Percentiles rank a stretch among this genome's conserved stretches.
Conservation (phyloP, 495 filamentous ascomycete genomes). For the Thozetella sp. region DNA sequence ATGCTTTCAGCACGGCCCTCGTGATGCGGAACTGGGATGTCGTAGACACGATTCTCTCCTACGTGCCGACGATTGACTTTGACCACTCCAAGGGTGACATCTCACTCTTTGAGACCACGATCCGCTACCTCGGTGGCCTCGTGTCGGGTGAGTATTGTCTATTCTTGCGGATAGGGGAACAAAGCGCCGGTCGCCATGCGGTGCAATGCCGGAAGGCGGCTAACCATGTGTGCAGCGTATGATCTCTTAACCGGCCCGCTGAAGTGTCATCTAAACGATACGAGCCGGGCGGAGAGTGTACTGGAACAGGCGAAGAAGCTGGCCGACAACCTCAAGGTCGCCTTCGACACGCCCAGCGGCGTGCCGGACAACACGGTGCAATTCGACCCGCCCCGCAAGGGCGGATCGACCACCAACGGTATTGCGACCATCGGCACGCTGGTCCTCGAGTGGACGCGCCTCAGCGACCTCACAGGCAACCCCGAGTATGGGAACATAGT, state of each 20-base stretch:
- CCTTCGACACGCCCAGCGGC: slow-evolving; percentile 76
- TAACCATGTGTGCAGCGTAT: slow-evolving; percentile 52
- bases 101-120: slow-evolving; percentile 88
- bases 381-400: slow-evolving; percentile 53
- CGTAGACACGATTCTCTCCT: slow-evolving; percentile 69
- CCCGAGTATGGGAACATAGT: slow-evolving; percentile 64
- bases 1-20: slow-evolving; percentile 80
- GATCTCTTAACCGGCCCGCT: slow-evolving; percentile 78
- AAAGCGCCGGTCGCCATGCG: not conserved
- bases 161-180: not conserved
- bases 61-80: slow-evolving; percentile 71
- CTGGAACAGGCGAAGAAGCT: slow-evolving; percentile 69
- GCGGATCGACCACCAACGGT: slow-evolving; percentile 58
- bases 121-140: slow-evolving; percentile 82
- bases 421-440: slow-evolving; percentile 74
- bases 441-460: slow-evolving; percentile 82
- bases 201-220: not conserved
- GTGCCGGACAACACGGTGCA: slow-evolving; percentile 75
- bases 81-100: slow-evolving; percentile 57
- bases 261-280: slow-evolving; percentile 46
- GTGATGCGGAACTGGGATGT: slow-evolving; percentile 73
- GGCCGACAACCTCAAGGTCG: slow-evolving; percentile 73
- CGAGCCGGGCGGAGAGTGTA: slow-evolving; percentile 52
- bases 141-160: slow-evolving; percentile 55
- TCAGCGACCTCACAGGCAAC: slow-evolving; percentile 77